phyloP scores from a whole-genome alignment of 2,329 filamentous ascomycete species.

The Arthroderma uncinatum region DNA sequence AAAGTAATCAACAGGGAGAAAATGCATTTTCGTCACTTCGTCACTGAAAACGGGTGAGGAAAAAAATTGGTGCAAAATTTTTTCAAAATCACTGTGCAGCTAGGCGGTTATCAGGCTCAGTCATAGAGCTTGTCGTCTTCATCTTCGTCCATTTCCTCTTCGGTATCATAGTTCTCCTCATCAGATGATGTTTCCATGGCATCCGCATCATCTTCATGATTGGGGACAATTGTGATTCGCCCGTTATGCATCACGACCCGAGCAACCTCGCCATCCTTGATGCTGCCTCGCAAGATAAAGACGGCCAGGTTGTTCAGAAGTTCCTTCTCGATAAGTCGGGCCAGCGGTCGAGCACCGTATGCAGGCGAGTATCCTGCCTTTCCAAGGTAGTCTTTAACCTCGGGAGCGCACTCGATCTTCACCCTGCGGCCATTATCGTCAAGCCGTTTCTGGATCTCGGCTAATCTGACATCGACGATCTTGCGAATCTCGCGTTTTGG shows the following conservation, averaged over 20 bases:
- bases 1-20: too few species aligned
- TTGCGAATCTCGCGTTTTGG: conserved; percentile 79
- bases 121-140: conserved; percentile 51
- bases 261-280: conserved; percentile 76
- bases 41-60: neutral
- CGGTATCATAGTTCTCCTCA: conserved; percentile 62
- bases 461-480: conserved; percentile 83
- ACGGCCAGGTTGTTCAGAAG: conserved; percentile 89
- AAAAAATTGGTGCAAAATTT: neutral
- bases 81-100: neutral
- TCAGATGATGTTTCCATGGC: conserved; percentile 52
- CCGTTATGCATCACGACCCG: conserved; percentile 67
- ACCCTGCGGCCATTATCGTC: conserved; percentile 75
- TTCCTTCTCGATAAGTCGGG: conserved; percentile 89
- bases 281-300: conserved; percentile 71
- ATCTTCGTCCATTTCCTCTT: conserved; percentile 60
- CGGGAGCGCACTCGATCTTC: conserved; percentile 64
- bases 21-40: too few species aligned
- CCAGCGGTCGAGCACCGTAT: conserved; percentile 82
- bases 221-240: conserved; percentile 69
- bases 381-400: conserved; percentile 88
- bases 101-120: conserved; percentile 27
- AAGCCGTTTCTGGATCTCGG: conserved; percentile 87
- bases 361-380: conserved; percentile 86
- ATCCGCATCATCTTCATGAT: conserved; percentile 58